Percentiles rank a stretch among this genome's conserved stretches.
These are phyloP conservation scores for Uronychia binucleata DNA, from an alignment of 73 alveolate genomes.

Conservation along the genomic window DNA sequence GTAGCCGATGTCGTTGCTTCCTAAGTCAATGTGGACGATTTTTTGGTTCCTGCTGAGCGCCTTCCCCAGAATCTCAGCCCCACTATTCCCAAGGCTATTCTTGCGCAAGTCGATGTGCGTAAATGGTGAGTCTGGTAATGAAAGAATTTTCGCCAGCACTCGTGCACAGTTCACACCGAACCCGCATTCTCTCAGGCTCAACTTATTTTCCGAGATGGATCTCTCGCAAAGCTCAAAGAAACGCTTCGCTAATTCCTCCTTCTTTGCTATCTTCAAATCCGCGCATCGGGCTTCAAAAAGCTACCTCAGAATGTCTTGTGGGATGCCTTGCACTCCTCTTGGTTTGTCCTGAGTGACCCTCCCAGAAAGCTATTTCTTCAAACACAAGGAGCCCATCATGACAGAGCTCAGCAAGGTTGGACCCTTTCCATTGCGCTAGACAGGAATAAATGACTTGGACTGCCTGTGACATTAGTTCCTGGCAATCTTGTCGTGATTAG, in stretches of 20 bases:
- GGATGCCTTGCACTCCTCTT: background rate
- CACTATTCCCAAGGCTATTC: constrained; percentile 50
- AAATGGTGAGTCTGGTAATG: constrained; percentile 15
- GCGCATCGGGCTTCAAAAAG: background rate
- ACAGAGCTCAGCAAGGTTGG: too few relatives aligned
- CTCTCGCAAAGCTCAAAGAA: constrained; percentile 46
- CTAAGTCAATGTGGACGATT: constrained; percentile 47
- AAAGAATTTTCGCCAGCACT: constrained; percentile 30
- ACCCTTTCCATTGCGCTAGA: too few relatives aligned
- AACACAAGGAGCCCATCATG: too few relatives aligned
- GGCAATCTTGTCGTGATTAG: too few relatives aligned
- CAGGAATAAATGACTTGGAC: too few relatives aligned
- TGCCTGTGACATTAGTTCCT: too few relatives aligned
- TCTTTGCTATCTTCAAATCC: background rate
- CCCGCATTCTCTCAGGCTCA: constrained; percentile 52
- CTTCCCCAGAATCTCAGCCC: constrained; percentile 18
- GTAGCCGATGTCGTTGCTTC: constrained; percentile 54
- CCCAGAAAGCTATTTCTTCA: background rate
- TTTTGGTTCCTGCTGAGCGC: constrained; percentile 37
- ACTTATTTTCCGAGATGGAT: constrained; percentile 20
- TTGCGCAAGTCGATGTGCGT: constrained; percentile 47
- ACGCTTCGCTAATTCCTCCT: background rate
- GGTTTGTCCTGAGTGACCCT: background rate
- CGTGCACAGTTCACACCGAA: constrained; percentile 44
- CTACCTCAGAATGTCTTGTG: background rate